A percentile compares a stretch with the other conserved stretches of the same genome.
Evolutionary conservation across 2,329 filamentous ascomycete genomes (phyloP).

Genomic region (Tolypocladium guangdongense): DNA sequence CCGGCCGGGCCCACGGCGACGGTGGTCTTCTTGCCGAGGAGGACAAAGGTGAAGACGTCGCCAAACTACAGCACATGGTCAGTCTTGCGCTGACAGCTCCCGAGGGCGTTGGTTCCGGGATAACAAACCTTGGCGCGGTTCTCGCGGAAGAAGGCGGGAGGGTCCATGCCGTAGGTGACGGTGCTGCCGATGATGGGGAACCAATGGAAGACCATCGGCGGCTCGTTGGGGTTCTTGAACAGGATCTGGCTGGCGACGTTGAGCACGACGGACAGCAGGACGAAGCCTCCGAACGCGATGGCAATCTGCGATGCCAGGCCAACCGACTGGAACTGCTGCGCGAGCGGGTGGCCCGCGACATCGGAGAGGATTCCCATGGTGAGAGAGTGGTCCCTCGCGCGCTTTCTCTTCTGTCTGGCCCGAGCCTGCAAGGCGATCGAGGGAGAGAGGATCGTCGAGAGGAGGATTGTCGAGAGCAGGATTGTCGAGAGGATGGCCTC

Average conservation of each 20-base stretch:
- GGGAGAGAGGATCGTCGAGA: not conserved
- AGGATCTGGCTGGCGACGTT: conserved; percentile 76
- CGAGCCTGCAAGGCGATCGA: not conserved
- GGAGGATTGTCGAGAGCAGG: not conserved
- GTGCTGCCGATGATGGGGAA: conserved; percentile 82
- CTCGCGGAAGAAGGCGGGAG: conserved; percentile 73
- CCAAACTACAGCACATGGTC: conserved; percentile 54
- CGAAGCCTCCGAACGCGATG: conserved; percentile 28
- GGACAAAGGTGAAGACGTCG: conserved; percentile 80
- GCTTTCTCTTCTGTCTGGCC: not conserved
- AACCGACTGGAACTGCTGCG: conserved; percentile 38
- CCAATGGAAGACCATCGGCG: conserved; percentile 72
- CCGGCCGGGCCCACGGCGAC: conserved; percentile 72
- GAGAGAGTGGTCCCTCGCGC: conserved; percentile 1
- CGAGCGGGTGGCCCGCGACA: conserved; percentile 34
- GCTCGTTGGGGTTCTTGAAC: conserved; percentile 72
- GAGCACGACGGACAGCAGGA: conserved; percentile 52
- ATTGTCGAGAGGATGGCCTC: not conserved
- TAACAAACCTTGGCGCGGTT: conserved; percentile 60
- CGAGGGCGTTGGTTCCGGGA: not conserved
- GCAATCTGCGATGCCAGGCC: conserved; percentile 36
- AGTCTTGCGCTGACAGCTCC: not conserved
- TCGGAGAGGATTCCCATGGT: conserved; percentile 48
- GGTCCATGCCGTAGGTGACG: conserved; percentile 89
- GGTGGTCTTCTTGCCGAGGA: conserved; percentile 82